These are phyloP conservation scores for Tricholoma saponaceum DNA, from an alignment of 768 basidiomycete genomes.

Conservation along the genomic window DNA sequence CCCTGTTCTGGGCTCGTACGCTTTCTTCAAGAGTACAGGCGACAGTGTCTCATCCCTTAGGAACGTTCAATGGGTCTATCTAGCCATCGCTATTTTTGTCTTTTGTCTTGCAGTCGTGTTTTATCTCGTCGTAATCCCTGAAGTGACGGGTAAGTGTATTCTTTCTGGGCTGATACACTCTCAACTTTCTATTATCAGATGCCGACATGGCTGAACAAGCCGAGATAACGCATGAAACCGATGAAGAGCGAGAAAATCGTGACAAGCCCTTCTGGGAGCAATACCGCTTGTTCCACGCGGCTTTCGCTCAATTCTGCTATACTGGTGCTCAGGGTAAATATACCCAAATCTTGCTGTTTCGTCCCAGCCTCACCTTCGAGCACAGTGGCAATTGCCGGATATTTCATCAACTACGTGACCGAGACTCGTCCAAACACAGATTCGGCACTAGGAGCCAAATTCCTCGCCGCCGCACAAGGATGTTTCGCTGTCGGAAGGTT, in stretches of 20 bases:
- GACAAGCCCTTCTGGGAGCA: conserved; percentile 25
- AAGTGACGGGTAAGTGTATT: conserved; percentile 25
- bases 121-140: conserved; percentile 29
- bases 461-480: conserved; percentile 29
- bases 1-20: conserved; percentile 29
- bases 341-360: neutral
- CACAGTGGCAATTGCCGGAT: conserved; percentile 27
- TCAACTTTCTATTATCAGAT: conserved; percentile 11
- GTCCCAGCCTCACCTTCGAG: neutral
- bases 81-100: conserved; percentile 29
- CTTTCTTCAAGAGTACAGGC: conserved; percentile 29
- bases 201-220: conserved; percentile 31
- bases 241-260: conserved; percentile 19
- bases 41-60: conserved; percentile 26
- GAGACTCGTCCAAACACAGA: conserved; percentile 22
- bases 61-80: conserved; percentile 32
- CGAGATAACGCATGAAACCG: conserved; percentile 26
- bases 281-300: conserved; percentile 27
- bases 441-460: conserved; percentile 23
- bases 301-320: conserved; percentile 31
- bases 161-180: neutral
- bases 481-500: conserved; percentile 29
- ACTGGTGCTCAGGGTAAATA: conserved; percentile 26
- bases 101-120: conserved; percentile 28
- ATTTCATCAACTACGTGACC: conserved; percentile 31